These are phyloP conservation scores for Sporisorium sorghi DNA, from an alignment of 1,284 basidiomycete genomes.

Conservation along the genomic window DNA sequence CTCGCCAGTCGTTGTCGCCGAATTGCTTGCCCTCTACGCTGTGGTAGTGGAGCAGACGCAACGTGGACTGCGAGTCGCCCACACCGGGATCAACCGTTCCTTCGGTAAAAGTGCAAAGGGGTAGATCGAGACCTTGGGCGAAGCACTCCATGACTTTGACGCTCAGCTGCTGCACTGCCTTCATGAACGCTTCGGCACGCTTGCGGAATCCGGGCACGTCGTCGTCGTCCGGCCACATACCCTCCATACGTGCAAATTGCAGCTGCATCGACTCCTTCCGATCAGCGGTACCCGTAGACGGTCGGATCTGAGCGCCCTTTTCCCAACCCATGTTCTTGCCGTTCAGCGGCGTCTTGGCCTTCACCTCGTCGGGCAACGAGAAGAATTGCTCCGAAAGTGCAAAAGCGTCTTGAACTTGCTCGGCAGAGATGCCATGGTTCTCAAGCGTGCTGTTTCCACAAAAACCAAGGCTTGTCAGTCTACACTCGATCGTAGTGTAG, in stretches of 20 bases:
- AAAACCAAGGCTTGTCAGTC: not conserved
- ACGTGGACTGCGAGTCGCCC: constrained; percentile 73
- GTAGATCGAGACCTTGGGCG: constrained; percentile 72
- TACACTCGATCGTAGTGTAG: constrained; percentile 11
- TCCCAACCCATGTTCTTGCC: constrained; percentile 72
- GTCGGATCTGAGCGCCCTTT: constrained; percentile 70
- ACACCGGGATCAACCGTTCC: constrained; percentile 54
- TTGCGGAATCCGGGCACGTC: constrained; percentile 74
- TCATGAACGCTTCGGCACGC: constrained; percentile 73
- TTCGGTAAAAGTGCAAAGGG: constrained; percentile 70
- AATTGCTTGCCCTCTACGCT: constrained; percentile 68
- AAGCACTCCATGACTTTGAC: constrained; percentile 71
- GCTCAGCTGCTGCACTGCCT: constrained; percentile 72
- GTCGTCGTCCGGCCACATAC: constrained; percentile 75
- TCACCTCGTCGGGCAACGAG: constrained; percentile 72
- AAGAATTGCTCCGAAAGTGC: constrained; percentile 74
- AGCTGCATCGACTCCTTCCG: constrained; percentile 72
- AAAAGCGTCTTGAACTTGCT: constrained; percentile 74
- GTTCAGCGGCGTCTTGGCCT: constrained; percentile 74
- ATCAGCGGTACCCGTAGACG: constrained; percentile 70
- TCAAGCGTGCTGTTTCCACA: constrained; percentile 59
- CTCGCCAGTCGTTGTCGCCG: constrained; percentile 71
- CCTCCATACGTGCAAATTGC: constrained; percentile 68
- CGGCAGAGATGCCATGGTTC: constrained; percentile 71
- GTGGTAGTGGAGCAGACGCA: constrained; percentile 76